These are phyloP conservation scores for Rhodotorula babjevae DNA, from an alignment of 768 basidiomycete species.

Conservation along the genomic window DNA sequence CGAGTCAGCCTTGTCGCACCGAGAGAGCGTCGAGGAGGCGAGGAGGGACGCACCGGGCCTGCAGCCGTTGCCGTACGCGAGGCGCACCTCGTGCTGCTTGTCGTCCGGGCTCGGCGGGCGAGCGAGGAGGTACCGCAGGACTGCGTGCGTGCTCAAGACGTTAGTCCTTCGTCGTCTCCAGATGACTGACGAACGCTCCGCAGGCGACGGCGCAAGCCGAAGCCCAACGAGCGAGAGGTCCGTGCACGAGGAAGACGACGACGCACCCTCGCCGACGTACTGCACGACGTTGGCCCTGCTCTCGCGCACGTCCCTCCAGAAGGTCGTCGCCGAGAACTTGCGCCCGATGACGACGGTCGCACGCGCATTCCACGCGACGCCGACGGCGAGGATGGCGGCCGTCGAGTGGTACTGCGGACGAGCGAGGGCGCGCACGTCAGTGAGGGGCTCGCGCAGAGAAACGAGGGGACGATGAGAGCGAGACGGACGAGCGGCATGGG, in stretches of 20 bases:
- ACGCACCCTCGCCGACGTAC: constrained; percentile 36
- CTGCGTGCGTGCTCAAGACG: not conserved
- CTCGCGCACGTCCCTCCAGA: constrained; percentile 35
- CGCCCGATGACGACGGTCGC: constrained; percentile 34
- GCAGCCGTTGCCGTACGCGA: constrained; percentile 38
- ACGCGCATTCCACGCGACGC: constrained; percentile 22
- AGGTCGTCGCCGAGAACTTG: constrained; percentile 30
- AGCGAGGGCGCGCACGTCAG: no score
- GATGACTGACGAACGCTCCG: no score
- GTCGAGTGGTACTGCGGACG: constrained; percentile 31
- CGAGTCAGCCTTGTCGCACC: not conserved
- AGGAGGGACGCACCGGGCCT: constrained; percentile 14
- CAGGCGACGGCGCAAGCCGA: no score
- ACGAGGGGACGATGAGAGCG: no score
- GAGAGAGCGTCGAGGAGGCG: not conserved
- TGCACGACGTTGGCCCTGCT: constrained; percentile 24
- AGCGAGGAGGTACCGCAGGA: constrained; percentile 33
- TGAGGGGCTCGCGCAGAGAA: no score
- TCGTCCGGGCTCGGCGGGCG: constrained; percentile 19
- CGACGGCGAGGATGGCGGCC: constrained; percentile 21
- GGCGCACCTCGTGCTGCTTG: constrained; percentile 26
- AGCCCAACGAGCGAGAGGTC: no score
- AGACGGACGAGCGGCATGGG: constrained; percentile 33
- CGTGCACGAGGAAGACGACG: no score
- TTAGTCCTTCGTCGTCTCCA: not conserved